Conservation (phyloP, 345 rosid genomes). For the Citrus glauca region DNA sequence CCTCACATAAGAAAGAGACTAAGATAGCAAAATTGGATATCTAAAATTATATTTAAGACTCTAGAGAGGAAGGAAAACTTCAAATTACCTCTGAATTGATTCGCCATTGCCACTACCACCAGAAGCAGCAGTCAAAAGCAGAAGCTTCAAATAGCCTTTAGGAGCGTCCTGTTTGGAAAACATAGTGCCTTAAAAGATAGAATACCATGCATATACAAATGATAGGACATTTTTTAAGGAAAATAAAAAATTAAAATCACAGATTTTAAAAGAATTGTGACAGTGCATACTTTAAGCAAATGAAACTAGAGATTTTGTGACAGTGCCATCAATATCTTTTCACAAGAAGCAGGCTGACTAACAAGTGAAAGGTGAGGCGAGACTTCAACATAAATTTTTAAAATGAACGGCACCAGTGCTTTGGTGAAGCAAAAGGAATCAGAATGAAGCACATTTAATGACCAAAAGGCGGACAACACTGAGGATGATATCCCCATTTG, state of each 20-base stretch:
- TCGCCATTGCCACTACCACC: conserved; percentile 78
- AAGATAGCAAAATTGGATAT: background rate
- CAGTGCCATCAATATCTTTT: background rate
- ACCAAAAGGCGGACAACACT: background rate
- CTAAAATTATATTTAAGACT: conserved; percentile 13
- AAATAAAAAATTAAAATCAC: background rate
- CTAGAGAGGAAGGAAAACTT: conserved; percentile 9
- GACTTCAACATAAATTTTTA: background rate
- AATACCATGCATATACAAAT: background rate
- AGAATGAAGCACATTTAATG: conserved; percentile 1
- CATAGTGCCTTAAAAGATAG: conserved; percentile 16
- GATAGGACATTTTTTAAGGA: background rate
- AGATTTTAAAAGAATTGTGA: background rate
- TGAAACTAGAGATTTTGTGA: background rate
- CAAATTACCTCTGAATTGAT: conserved; percentile 83
- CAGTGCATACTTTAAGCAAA: conserved; percentile 3
- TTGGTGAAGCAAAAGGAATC: background rate
- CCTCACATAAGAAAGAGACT: background rate
- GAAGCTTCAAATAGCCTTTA: conserved; percentile 89
- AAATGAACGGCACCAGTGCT: background rate
- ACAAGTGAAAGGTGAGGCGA: background rate
- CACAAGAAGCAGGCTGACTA: conserved; percentile 9
- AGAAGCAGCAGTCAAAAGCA: conserved; percentile 95
- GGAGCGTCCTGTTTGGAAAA: conserved; percentile 73
- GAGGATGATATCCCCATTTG: background rate